Conservation (phyloP, 805 yeast genomes). For the Blastobotrys muscicola region DNA sequence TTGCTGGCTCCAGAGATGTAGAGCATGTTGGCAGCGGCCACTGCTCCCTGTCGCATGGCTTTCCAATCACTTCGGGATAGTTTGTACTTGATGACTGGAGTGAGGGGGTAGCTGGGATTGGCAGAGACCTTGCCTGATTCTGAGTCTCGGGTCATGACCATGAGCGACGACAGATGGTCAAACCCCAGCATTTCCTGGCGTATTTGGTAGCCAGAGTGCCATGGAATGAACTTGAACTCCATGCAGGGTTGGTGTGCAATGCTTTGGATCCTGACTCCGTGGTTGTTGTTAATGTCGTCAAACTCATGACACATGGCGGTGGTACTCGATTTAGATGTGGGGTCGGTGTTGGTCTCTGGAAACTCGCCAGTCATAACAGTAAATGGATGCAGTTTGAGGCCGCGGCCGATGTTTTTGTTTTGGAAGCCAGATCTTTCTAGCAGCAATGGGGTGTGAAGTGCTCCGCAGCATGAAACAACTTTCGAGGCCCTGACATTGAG, state of each 20-base stretch:
- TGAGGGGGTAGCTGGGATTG: slow-evolving; percentile 30
- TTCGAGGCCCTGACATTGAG: slow-evolving; percentile 34
- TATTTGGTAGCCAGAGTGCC: slow-evolving; percentile 29
- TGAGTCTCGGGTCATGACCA: slow-evolving; percentile 40
- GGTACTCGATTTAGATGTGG: slow-evolving; percentile 38
- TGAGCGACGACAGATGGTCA: slow-evolving; percentile 31
- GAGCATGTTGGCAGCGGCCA: slow-evolving; percentile 35
- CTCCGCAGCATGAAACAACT: slow-evolving; percentile 38
- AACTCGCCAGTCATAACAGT: slow-evolving; percentile 35
- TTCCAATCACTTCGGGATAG: slow-evolving; percentile 34
- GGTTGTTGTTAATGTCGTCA: slow-evolving; percentile 44
- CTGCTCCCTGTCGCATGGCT: slow-evolving; percentile 31
- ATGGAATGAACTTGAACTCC: slow-evolving; percentile 34
- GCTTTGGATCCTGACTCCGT: slow-evolving; percentile 46
- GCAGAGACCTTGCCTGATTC: slow-evolving; percentile 32
- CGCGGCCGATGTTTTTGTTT: slow-evolving; percentile 41
- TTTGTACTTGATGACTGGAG: slow-evolving; percentile 32
- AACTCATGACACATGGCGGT: slow-evolving; percentile 38
- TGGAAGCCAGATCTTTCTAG: slow-evolving; percentile 40
- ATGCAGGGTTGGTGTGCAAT: slow-evolving; percentile 37
- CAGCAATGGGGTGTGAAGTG: slow-evolving; percentile 40
- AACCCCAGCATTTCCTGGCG: slow-evolving; percentile 31
- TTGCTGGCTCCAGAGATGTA: slow-evolving; percentile 42
- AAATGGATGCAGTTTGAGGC: slow-evolving; percentile 45
- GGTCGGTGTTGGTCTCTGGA: slow-evolving; percentile 30